Evolutionary conservation across 1,284 basidiomycete genomes (phyloP), one percentile per base, ranked within the genome.

Genomic region (Microbotryum violaceum): DNA sequence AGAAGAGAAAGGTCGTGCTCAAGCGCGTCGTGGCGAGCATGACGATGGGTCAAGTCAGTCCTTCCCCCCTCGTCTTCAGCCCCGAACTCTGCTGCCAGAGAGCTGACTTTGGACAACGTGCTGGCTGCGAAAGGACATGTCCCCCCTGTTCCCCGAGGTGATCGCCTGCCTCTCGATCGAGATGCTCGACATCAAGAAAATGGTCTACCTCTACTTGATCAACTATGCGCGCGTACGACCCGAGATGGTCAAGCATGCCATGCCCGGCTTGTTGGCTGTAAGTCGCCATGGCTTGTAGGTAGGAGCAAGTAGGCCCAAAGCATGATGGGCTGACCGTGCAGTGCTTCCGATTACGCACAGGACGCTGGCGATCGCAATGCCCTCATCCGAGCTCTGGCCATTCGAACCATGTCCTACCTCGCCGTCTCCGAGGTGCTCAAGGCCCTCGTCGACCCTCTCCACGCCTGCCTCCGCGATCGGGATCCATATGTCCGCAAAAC

Each of bases 401-500:
- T 96, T 71, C 86, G 91, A 44, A 96, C 91, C 23, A 94, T 96
- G 91, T 92, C 91, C 23, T 94, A 93, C 74, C 94, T 96, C 70
- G 87, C 88, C 47, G 85, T 91, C 51, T 85, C 89, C 45, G 70
- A 71, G n/a, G 74, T 93, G 60, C 85, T 85, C 20, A 84, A 89
- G 59, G 83, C 88, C 0, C 80, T 96, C 25, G 80, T 84, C 58
- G 91, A 94, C 63, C 91, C 89, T 54, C 78, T 96, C 48, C 83
- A 89, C 58, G 89, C 92, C 72, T 87, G 87, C 64, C 80, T 96
- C 54, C 89, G 89, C 71, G 91, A 96, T 74, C 80, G 85, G 20
- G 91, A 96, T 74, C 88, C 92, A 10, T 94, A 94, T 75, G 91
- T 96, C n/a, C 87, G 91, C 62, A 96, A 96, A 78, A 96, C 91